These are phyloP conservation scores for Helicostylum pulchrum DNA, from an alignment of 192 early-diverging fungal species.

Conservation along the genomic window DNA sequence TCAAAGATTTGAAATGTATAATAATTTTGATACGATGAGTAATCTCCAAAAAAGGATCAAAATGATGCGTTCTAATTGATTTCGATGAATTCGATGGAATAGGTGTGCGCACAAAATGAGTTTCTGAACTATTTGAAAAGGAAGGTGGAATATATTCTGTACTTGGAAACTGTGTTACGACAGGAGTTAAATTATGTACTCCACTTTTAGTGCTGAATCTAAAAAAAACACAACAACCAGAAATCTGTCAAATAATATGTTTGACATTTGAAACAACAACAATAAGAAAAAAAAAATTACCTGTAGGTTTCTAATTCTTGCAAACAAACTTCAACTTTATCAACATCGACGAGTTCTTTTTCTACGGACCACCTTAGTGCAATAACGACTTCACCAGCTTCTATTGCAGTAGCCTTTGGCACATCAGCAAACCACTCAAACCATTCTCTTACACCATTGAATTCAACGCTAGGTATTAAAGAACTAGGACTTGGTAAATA, in stretches of 20 bases:
- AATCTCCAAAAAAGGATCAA: slow-evolving; percentile 32
- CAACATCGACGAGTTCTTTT: slow-evolving; percentile 31
- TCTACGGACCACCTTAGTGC: slow-evolving; percentile 35
- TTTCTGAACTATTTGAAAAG: slow-evolving; percentile 28
- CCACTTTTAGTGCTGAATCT: slow-evolving; percentile 24
- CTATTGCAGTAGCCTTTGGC: slow-evolving; percentile 33
- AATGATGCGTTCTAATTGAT: slow-evolving; percentile 16
- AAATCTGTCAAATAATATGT: too few relatives aligned
- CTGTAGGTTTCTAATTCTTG: slow-evolving; percentile 32
- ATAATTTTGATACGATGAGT: slow-evolving; percentile 23
- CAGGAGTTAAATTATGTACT: slow-evolving; percentile 21
- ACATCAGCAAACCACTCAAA: slow-evolving; percentile 35
- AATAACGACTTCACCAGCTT: slow-evolving; percentile 30
- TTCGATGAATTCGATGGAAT: slow-evolving; percentile 2
- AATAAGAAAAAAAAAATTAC: slow-evolving; percentile 9
- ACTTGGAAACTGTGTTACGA: slow-evolving; percentile 25
- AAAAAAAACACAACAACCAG: not conserved
- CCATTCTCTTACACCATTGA: slow-evolving; percentile 27
- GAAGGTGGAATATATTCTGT: slow-evolving; percentile 27
- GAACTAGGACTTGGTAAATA: slow-evolving; percentile 33
- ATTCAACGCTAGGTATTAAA: slow-evolving; percentile 26
- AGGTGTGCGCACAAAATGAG: slow-evolving; percentile 35
- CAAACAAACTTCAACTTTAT: slow-evolving; percentile 24
- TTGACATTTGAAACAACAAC: not conserved
- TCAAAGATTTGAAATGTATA: slow-evolving; percentile 20